These are phyloP conservation scores for Tinospora cordifolia DNA, from an alignment of 164 flowering plant genomes.

Conservation along the genomic window DNA sequence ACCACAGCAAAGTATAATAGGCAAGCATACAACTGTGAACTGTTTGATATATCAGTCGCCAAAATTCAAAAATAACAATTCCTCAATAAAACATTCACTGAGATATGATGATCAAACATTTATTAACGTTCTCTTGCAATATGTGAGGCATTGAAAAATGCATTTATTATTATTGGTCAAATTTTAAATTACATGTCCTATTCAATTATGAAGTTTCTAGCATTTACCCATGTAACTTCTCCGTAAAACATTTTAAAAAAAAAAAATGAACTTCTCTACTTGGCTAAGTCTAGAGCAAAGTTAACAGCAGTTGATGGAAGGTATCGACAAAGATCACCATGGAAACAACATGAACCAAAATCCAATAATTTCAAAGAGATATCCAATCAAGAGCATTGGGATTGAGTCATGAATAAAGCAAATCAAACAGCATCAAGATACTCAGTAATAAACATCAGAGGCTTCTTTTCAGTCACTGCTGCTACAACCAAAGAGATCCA, in stretches of 20 bases:
- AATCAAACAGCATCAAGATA: conserved; percentile 30
- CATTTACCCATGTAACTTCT: background rate
- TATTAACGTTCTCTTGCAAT: too few species aligned
- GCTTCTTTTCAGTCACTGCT: conserved; percentile 96
- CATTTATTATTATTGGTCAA: too few species aligned
- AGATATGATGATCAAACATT: too few species aligned
- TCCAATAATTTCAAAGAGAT: background rate
- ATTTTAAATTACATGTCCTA: too few species aligned
- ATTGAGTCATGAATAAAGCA: background rate
- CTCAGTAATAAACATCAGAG: conserved; percentile 92
- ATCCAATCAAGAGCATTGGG: background rate
- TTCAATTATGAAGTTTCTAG: conserved; percentile 1
- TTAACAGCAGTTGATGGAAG: conserved; percentile 80
- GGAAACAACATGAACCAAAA: conserved; percentile 14
- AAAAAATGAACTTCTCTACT: conserved; percentile 29
- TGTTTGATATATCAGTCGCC: too few species aligned
- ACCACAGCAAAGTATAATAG: background rate
- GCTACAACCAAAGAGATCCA: conserved; percentile 32
- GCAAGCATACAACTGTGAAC: background rate
- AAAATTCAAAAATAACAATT: too few species aligned
- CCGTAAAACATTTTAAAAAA: background rate
- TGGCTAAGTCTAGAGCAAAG: conserved; percentile 95
- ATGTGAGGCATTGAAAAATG: too few species aligned
- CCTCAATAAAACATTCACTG: too few species aligned
- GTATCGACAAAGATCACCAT: conserved; percentile 97